Conservation (phyloP, 495 filamentous ascomycete genomes). For the Cudoniella acicularis region DNA sequence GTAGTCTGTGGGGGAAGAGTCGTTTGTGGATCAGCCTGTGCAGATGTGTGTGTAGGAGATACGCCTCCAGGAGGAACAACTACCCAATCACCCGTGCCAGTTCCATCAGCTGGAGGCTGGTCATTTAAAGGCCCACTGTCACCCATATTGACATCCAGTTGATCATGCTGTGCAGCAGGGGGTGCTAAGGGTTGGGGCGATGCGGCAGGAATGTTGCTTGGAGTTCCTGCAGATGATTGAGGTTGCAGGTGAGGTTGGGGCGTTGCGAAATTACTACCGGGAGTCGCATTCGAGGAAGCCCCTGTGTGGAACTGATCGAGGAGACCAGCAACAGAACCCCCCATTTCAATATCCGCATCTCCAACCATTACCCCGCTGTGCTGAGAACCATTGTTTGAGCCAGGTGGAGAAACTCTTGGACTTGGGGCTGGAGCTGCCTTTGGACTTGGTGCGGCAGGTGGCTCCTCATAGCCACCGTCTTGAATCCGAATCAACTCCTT, state of each 20-base stretch:
- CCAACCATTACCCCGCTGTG: constrained; percentile 48
- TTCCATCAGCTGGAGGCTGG: constrained; percentile 25
- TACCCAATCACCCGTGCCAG: constrained; percentile 47
- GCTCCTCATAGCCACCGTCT: constrained; percentile 65
- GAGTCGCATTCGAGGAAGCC: constrained; percentile 49
- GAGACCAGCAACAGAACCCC: constrained; percentile 55
- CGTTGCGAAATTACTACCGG: constrained; percentile 31
- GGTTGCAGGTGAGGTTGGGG: constrained; percentile 37
- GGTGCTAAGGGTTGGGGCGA: constrained; percentile 6
- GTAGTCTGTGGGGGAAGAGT: constrained; percentile 7
- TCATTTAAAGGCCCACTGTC: constrained; percentile 15
- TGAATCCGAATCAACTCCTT: constrained; percentile 64
- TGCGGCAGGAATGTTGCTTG: constrained; percentile 16
- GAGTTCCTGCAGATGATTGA: constrained; percentile 44
- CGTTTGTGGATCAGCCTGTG: constrained; percentile 3
- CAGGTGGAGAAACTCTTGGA: constrained; percentile 16
- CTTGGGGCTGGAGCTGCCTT: constrained; percentile 20
- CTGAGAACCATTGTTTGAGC: constrained; percentile 40
- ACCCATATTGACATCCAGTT: constrained; percentile 42
- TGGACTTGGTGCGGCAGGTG: constrained; percentile 36
- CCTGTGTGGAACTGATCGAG: constrained; percentile 61
- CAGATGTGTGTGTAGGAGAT: constrained; percentile 26
- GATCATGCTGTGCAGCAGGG: constrained; percentile 9
- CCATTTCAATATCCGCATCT: constrained; percentile 65
- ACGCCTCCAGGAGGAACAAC: constrained; percentile 47